Conservation (phyloP, 2,329 filamentous ascomycete species). For the Colletotrichum abscissum region DNA sequence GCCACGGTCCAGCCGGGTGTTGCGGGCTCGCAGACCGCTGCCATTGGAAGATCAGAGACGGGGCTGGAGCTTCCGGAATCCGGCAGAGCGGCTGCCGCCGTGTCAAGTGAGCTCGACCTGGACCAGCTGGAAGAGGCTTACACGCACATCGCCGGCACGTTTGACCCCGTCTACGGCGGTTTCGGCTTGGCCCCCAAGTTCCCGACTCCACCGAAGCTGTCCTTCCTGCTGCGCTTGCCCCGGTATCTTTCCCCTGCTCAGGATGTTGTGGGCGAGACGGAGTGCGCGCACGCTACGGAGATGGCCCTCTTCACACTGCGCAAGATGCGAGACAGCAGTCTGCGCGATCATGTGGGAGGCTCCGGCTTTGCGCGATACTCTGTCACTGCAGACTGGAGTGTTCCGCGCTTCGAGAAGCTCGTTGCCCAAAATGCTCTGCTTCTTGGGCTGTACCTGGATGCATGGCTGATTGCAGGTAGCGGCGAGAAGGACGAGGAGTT, state of each 20-base stretch:
- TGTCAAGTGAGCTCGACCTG: slow-evolving; percentile 81
- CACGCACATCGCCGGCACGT: slow-evolving; percentile 82
- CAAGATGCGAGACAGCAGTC: slow-evolving; percentile 71
- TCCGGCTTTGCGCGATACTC: slow-evolving; percentile 78
- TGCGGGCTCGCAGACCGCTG: slow-evolving; percentile 28
- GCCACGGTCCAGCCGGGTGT: slow-evolving; percentile 41
- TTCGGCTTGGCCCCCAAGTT: slow-evolving; percentile 90
- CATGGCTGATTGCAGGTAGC: slow-evolving; percentile 70
- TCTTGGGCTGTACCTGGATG: slow-evolving; percentile 85
- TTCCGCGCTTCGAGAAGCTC: slow-evolving; percentile 98
- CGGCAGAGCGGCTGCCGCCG: slow-evolving; percentile 35
- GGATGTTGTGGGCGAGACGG: slow-evolving; percentile 87
- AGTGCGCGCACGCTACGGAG: slow-evolving; percentile 77
- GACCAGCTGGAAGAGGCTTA: slow-evolving; percentile 94
- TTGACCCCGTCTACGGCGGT: slow-evolving; percentile 81
- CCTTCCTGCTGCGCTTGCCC: slow-evolving; percentile 81
- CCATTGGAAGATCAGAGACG: slow-evolving; percentile 32
- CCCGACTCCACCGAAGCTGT: slow-evolving; percentile 85
- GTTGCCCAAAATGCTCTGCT: slow-evolving; percentile 92
- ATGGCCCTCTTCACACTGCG: slow-evolving; percentile 87
- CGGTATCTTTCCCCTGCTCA: slow-evolving; percentile 78
- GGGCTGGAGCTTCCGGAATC: slow-evolving; percentile 40
- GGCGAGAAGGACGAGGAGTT: slow-evolving; percentile 74
- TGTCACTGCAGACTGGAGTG: slow-evolving; percentile 89
- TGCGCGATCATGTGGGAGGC: slow-evolving; percentile 67